Evolutionary conservation across 2,329 filamentous ascomycete species (phyloP).

Genomic region (Pezicula rhizophila): DNA sequence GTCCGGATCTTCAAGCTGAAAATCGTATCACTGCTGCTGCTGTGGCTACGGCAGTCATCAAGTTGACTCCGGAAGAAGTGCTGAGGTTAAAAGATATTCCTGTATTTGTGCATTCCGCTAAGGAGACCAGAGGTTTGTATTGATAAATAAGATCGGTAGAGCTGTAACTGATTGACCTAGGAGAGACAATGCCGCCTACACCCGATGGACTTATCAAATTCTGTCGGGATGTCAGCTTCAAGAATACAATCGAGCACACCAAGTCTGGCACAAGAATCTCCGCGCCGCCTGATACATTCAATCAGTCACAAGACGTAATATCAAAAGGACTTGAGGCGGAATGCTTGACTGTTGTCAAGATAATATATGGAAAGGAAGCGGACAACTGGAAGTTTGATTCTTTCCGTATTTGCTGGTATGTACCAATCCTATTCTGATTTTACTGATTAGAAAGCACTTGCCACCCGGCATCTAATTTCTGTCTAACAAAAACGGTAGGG

Average conservation of each 20-base stretch:
- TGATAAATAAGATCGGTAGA: neutral
- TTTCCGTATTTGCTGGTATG: slow-evolving; percentile 42
- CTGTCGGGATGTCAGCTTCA: slow-evolving; percentile 54
- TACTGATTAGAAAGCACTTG: neutral
- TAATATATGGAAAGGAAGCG: slow-evolving; percentile 36
- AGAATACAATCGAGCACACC: slow-evolving; percentile 42
- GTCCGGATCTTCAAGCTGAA: slow-evolving; percentile 45
- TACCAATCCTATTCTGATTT: neutral
- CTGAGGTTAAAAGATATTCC: slow-evolving; percentile 43
- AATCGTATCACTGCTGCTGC: slow-evolving; percentile 51
- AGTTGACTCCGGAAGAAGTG: slow-evolving; percentile 39
- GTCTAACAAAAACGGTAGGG: slow-evolving; percentile 40
- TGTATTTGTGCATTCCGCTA: slow-evolving; percentile 42
- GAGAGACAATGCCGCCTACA: slow-evolving; percentile 37
- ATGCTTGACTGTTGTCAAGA: slow-evolving; percentile 32
- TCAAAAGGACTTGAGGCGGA: slow-evolving; percentile 36
- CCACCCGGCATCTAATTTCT: no score
- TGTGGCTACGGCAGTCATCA: slow-evolving; percentile 42
- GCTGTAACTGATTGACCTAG: slow-evolving; percentile 2
- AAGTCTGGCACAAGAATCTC: slow-evolving; percentile 46
- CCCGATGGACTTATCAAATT: slow-evolving; percentile 50
- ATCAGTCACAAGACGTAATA: slow-evolving; percentile 37
- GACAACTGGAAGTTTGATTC: slow-evolving; percentile 33
- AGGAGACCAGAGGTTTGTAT: slow-evolving; percentile 34
- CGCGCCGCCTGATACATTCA: slow-evolving; percentile 35